Evolutionary conservation across 2,329 filamentous ascomycete genomes (phyloP), one percentile per base, ranked within the genome.

Genomic region (Beauveria brongniartii): DNA sequence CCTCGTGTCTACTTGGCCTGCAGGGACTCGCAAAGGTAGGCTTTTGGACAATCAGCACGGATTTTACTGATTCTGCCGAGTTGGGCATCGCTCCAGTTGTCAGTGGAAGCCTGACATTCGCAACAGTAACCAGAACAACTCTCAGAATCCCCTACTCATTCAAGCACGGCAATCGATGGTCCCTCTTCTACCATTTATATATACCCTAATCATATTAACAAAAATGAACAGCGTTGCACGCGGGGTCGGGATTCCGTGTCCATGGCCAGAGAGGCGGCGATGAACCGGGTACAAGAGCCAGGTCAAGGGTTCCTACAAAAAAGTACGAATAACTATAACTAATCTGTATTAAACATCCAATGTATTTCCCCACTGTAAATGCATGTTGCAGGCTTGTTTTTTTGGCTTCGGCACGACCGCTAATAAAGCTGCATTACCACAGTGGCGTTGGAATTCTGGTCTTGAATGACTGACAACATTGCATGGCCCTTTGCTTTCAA

Each of bases 201-300:
- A 30, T 30, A 10, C 3, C 10, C 12, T 12, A 12, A 1, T 30
- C 10, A 30, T 30, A 4, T 20, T 30, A 7, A 51, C 26, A 5
- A 28, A 22, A 9, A 20, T 30, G 16, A 18, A 22, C 16, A 26
- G 20, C 18, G 10, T 16, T 20, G 34, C 7, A 24, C 26, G 30
- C 58, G 51, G 30, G 55, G 58, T 43, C 58, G 50, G 58, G 30
- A 48, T 14, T 43, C 52, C 59, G 59, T 61, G 12, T 44, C 44
- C 52, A 55, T 22, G 51, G 12, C 57, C 24, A 40, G n/a, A 47
- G 3, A 22, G 40, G 41, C 41, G 43, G 50, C 41, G 46, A 41
- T 58, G 55, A 20, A 9, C 43, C 28, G 43, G 54, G 54, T 56
- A 56, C 54, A 48, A 48, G 43, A 56, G 12, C 41, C 43, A 48